phyloP scores from a whole-genome alignment of 306 rosid species.

The Quercus dentata region DNA sequence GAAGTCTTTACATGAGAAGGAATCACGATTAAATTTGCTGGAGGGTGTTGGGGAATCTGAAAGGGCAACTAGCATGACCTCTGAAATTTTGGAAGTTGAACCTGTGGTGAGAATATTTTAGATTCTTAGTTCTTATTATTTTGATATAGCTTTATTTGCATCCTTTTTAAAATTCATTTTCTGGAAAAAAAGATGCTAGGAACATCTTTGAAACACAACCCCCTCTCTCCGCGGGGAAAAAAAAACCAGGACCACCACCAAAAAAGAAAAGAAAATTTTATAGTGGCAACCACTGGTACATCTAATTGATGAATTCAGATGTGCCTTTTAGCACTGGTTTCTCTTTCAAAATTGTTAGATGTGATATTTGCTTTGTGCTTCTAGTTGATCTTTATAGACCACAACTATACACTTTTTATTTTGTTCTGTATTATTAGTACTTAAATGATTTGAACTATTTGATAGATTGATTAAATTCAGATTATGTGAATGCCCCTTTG shows the following conservation, averaged over 20 bases:
- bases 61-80: constrained; percentile 43
- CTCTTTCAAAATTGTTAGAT: neutral
- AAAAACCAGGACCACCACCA: neutral
- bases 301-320: neutral
- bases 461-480: neutral
- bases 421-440: neutral
- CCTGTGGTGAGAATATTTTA: constrained; percentile 66
- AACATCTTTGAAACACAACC: too few relatives aligned
- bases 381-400: neutral
- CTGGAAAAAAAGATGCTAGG: neutral
- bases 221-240: neutral
- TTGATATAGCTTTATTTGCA: neutral
- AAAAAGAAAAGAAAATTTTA: neutral
- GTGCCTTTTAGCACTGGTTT: neutral
- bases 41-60: constrained; percentile 64
- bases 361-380: neutral
- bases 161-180: neutral
- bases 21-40: constrained; percentile 69
- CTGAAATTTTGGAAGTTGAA: constrained; percentile 81
- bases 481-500: neutral
- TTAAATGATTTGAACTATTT: too few relatives aligned
- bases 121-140: constrained; percentile 8
- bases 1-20: constrained; percentile 69
- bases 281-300: neutral
- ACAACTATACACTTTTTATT: neutral